Evolutionary conservation across 2,329 filamentous ascomycete genomes (phyloP), one percentile per base, ranked within the genome.

Genomic region (Cladosporium sp.): DNA sequence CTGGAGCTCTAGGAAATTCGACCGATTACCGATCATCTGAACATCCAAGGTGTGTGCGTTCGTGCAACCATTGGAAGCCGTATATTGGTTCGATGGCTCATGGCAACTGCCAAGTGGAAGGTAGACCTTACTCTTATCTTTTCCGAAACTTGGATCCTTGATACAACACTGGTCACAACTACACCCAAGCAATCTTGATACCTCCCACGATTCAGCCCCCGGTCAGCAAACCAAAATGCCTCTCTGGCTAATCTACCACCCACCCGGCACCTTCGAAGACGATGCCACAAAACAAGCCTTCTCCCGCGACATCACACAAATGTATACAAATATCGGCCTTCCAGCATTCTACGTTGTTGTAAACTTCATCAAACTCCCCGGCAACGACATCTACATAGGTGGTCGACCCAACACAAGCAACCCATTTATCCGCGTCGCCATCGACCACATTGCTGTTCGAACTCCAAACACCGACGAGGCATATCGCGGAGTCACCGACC

Each of bases 281-380:
- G 49, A 60, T 0, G 62, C 58, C 2, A 61, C 65, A 3, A 75
- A 73, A 54, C 32, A 64, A 6, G 64, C 68, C 10, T 59, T 78
- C 3, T 65, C 71, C 28, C 61, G 66, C 53, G 66, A 69, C 58
- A 73, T 78, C 36, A 77, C 74, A 48, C 68, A 73, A 57, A 71
- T 77, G 59, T 80, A 78, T 64, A 64, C 61, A 3, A 22, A 64
- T 5, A 60, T 65, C 39, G 60, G 66, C 5, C 70, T 78, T 1
- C 76, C 76, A 0, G 68, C 71, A 12, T 78, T 78, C 64, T 78
- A 77, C 59, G 75, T 77, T 2, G 69, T 74, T n/a, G 70, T 76
- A 5, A 65, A 75, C 50, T 78, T 77, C 67, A 64, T 73, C 55
- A 60, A 66, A 3, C 45, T 74, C 17, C 40, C 64, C 0, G 58